Percentiles rank a stretch among this genome's conserved stretches.
phyloP scores from a whole-genome alignment of 129 eudicot species.

The Cynara cardunculus region DNA sequence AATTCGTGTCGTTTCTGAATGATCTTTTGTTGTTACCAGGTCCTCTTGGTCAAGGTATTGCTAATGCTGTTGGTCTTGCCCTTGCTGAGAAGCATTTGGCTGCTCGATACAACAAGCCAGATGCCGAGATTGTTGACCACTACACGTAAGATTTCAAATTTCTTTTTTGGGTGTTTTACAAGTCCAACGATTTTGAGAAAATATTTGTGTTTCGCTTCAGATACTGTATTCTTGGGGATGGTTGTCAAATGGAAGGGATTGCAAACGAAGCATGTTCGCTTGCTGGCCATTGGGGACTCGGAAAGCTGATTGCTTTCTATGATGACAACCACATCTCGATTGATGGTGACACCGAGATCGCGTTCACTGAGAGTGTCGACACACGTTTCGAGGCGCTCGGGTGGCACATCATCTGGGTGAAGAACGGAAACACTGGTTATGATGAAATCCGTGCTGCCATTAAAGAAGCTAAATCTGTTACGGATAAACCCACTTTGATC shows the following conservation, averaged over 20 bases:
- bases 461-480: conserved; percentile 89
- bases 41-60: conserved; percentile 97
- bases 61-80: conserved; percentile 96
- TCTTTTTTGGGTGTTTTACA: background rate
- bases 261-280: conserved; percentile 93
- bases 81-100: conserved; percentile 98
- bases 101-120: conserved; percentile 92
- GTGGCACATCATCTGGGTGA: conserved; percentile 98
- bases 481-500: conserved; percentile 87
- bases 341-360: conserved; percentile 95
- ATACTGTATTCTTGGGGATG: conserved; percentile 79
- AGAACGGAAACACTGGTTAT: conserved; percentile 90
- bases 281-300: conserved; percentile 99
- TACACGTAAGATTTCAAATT: conserved; percentile 66
- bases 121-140: conserved; percentile 83
- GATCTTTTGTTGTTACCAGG: conserved; percentile 38
- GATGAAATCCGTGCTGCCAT: conserved; percentile 99
- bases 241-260: conserved; percentile 98
- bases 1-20: conserved; percentile 2
- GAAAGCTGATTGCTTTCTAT: conserved; percentile 92
- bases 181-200: background rate
- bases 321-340: conserved; percentile 96
- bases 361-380: conserved; percentile 80
- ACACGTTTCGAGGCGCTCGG: conserved; percentile 92
- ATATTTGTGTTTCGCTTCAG: conserved; percentile 30